Base-by-base conservation (phyloP, 495 filamentous ascomycete genomes). In the Lophiostoma macrostomum region DNA sequence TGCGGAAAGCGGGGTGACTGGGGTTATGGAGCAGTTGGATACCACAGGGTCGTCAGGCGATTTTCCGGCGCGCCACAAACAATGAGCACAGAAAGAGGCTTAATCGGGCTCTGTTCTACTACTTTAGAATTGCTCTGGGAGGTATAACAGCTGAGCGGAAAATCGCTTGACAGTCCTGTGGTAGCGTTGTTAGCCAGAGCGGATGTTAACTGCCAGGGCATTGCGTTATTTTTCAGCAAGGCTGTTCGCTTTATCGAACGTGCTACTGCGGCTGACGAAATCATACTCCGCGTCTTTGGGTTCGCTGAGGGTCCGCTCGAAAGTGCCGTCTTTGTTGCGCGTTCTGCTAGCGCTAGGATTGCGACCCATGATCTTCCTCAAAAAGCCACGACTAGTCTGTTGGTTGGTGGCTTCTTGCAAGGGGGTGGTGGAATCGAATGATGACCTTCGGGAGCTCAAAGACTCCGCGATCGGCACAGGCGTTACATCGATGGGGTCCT, bases 401-500 rank as follows among this genome's bases (percentile, higher is more conserved):
- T 10, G 25, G 22, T 25, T 51, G 36, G 25, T 20, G 0, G 20
- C 6, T 7, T 64, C 58, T 14, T 25, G 41, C 5, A 32, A 16
- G 13, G 53, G 58, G 18, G 29, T 58, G 19, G 23, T 50, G 10
- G 45, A 41, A 8, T 54, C 44, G 4, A 46, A 30, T 11, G 27
- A 47, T 6, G 44, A 40, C 14, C 25, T 50, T 0, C 22, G 10
- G 14, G 44, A 50, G n/a, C 36, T 27, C 18, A 7, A 31, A 3
- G 16, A 24, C 30, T 42, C 32, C 23, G 30, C 6, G 11, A 39
- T 36, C 10, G 39, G 20, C 24, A 47, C 32, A 11, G 20, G 30
- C 11, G 37, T 14, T 3, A 74, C 73, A 30, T 79, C 71, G 12
- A 82, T 56, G 13, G 73, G 73, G 2, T 77, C 75, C 52, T 81